Evolutionary conservation across 345 rosid species (phyloP), one percentile per base, ranked within the genome.

Genomic region (Populus deltoides): DNA sequence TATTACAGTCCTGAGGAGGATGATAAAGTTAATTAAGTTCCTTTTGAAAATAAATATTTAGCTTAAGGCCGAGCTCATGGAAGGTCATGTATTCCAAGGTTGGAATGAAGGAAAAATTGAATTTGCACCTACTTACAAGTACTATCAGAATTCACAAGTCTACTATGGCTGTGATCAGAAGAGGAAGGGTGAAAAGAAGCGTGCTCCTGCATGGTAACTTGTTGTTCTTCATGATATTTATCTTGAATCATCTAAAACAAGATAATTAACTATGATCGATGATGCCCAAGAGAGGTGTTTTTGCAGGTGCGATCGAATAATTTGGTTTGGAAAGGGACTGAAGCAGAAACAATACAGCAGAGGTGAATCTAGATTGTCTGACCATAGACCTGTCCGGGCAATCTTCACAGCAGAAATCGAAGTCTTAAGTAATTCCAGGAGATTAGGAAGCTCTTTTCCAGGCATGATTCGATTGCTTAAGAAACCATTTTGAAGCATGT

Each of bases 121-220:
- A 45, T 96, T 96, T 74, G 92, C 98, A 74, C 99, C 99, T 22
- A 96, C 99, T 17, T 96, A 96, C 87, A 96, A 96, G 81, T 96
- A 96, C 79, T 79, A 82, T 31, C 35, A 75, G 9, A 84, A 93
- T 75, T 93, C 99, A 1, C 95, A 96, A 62, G 78, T 80, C 71
- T 96, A 96, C 71, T 97, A 82, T 13, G 90, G 55, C 66, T 93
- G 87, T 81, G 78, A 83, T 67, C 83, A 83, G 38, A 86, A 88
- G 63, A 86, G 95, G 13, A 91, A 92, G 75, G 65, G 65, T 59
- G 91, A 87, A 24, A 93, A 91, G 59, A 89, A 87, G 0, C 91
- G 99, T 12, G 90, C 87, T 22, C 99, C 99, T 29, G 99, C 99
- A 75, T 96, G 99, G 99, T 94, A 88, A 76, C 6, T 10, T 8